Conservation (phyloP, 2,329 filamentous ascomycete species). For the Hansfordia pulvinata region DNA sequence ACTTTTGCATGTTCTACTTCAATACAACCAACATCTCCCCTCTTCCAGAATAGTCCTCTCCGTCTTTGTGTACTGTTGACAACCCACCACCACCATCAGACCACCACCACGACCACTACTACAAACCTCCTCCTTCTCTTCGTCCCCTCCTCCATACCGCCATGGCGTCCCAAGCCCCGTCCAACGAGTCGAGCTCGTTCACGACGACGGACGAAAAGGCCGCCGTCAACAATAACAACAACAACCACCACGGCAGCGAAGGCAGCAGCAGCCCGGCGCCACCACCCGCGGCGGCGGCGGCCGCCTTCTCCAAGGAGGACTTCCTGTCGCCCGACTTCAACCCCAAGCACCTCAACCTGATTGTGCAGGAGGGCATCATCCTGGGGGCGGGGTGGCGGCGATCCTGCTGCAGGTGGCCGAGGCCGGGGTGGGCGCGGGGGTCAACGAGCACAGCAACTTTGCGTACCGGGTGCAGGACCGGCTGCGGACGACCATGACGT, state of each 20-base stretch:
- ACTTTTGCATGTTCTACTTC: no score
- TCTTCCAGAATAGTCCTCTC: no score
- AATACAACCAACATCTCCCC: no score
- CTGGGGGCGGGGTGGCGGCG: conserved; percentile 20
- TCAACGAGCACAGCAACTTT: conserved; percentile 23
- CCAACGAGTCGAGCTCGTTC: not conserved
- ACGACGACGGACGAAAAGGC: not conserved
- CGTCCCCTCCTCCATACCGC: no score
- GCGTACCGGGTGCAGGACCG: conserved; percentile 19
- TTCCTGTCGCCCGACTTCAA: conserved; percentile 11
- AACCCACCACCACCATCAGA: no score
- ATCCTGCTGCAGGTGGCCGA: conserved; percentile 26
- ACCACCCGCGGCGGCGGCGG: no score
- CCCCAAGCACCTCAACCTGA: conserved; percentile 14
- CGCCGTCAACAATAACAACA: not conserved
- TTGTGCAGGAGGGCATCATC: conserved; percentile 20
- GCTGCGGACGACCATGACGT: conserved; percentile 23
- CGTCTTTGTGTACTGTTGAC: no score
- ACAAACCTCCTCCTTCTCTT: no score
- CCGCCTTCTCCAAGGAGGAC: conserved; percentile 6
- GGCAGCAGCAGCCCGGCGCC: no score
- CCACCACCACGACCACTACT: no score
- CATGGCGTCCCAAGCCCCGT: no score
- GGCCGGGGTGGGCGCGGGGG: conserved; percentile 21
- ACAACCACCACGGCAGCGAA: not conserved